A percentile compares a stretch with the other conserved stretches of the same genome.
Conservation (phyloP, 495 filamentous ascomycete genomes). For the Thozetella sp. region DNA sequence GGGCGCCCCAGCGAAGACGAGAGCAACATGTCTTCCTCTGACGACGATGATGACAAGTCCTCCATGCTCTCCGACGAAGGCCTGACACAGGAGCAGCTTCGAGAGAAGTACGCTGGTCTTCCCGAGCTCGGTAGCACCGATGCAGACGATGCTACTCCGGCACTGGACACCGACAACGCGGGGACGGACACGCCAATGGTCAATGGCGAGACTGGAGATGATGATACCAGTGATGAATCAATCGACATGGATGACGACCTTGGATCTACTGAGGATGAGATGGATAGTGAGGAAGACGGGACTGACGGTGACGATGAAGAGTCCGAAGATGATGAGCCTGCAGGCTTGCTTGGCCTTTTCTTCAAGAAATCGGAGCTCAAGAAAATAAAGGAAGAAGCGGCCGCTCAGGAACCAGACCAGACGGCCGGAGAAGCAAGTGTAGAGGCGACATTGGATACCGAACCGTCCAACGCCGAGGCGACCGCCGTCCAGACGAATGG, state of each 20-base stretch:
- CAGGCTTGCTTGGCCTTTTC: constrained; percentile 70
- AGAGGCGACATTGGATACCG: too few relatives aligned
- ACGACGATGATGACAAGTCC: constrained; percentile 59
- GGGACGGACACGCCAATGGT: constrained; percentile 13
- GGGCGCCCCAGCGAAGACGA: constrained; percentile 53
- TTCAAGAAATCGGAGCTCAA: constrained; percentile 49
- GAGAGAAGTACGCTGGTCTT: constrained; percentile 76
- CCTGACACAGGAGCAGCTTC: constrained; percentile 78
- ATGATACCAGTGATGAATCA: constrained; percentile 77
- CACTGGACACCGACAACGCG: constrained; percentile 20
- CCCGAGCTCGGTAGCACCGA: constrained; percentile 32
- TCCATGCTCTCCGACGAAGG: constrained; percentile 68
- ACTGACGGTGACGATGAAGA: constrained; percentile 50
- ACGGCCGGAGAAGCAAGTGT: neutral
- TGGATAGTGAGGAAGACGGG: constrained; percentile 44
- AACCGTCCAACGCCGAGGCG: too few relatives aligned
- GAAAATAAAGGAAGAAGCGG: constrained; percentile 34
- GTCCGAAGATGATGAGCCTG: constrained; percentile 49
- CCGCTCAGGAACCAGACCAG: constrained; percentile 2
- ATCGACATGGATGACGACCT: constrained; percentile 89
- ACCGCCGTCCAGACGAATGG: neutral
- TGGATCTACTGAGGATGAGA: constrained; percentile 65
- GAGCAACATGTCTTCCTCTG: constrained; percentile 72
- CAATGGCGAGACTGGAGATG: constrained; percentile 38
- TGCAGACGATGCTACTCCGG: constrained; percentile 6